phyloP scores from a whole-genome alignment of 2,329 filamentous ascomycete genomes.

The Hypoxylon sp. region DNA sequence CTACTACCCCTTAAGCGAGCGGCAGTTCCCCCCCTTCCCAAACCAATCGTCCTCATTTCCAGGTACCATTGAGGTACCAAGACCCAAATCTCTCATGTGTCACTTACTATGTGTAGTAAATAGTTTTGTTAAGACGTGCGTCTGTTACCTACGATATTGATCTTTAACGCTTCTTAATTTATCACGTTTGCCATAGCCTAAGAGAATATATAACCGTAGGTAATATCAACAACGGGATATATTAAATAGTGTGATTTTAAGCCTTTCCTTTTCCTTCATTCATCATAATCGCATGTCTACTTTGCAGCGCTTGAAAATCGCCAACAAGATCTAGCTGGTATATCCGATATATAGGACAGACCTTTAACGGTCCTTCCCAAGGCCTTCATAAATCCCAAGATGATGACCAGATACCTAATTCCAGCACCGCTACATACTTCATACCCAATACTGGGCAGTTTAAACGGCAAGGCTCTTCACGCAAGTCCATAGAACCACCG shows the following conservation, averaged over 20 bases:
- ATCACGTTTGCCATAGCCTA: slow-evolving; percentile 1
- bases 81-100: too few species aligned
- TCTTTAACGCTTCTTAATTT: not conserved
- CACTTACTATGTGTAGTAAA: slow-evolving; percentile 46
- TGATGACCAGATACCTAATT: slow-evolving; percentile 10
- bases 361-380: slow-evolving; percentile 1
- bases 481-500: slow-evolving; percentile 91
- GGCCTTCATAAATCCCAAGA: slow-evolving; percentile 10
- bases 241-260: not conserved
- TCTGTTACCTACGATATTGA: not conserved
- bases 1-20: not conserved
- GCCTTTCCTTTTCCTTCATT: slow-evolving; percentile 7
- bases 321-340: slow-evolving; percentile 23
- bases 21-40: too few species aligned
- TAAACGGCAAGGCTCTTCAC: slow-evolving; percentile 81
- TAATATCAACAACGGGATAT: not conserved
- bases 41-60: too few species aligned
- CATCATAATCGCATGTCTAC: slow-evolving; percentile 11
- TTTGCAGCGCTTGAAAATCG: slow-evolving; percentile 1
- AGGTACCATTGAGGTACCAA: too few species aligned
- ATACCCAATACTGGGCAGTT: slow-evolving; percentile 7
- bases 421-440: slow-evolving; percentile 2
- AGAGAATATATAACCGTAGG: not conserved
- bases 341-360: slow-evolving; percentile 20
- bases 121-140: not conserved